These are phyloP conservation scores for Moniliophthora roreri DNA, from an alignment of 1,284 basidiomycete genomes.

Conservation along the genomic window DNA sequence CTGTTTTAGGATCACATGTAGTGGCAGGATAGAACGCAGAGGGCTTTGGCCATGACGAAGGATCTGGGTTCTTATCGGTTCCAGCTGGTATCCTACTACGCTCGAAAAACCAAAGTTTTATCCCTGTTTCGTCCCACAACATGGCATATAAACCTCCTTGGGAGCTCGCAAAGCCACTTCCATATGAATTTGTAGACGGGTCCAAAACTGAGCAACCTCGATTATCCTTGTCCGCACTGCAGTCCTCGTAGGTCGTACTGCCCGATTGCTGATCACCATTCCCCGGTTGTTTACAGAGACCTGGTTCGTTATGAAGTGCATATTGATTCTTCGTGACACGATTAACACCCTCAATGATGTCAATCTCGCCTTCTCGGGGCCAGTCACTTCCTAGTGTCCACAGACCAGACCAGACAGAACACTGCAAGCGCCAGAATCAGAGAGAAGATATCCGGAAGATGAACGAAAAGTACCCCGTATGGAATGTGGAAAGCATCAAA, in stretches of 20 bases:
- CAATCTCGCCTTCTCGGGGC: slow-evolving; percentile 13
- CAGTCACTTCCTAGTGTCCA: slow-evolving; percentile 14
- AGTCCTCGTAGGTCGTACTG: slow-evolving; percentile 13
- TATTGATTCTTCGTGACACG: slow-evolving; percentile 11
- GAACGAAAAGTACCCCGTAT: slow-evolving; percentile 13
- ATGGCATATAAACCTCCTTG: slow-evolving; percentile 28
- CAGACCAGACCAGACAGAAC: slow-evolving; percentile 14
- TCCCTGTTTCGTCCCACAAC: slow-evolving; percentile 54
- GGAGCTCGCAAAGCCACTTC: slow-evolving; percentile 17
- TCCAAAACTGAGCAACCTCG: slow-evolving; percentile 12
- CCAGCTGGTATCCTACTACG: slow-evolving; percentile 49
- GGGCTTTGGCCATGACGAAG: slow-evolving; percentile 54
- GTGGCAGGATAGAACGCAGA: slow-evolving; percentile 54
- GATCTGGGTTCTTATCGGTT: slow-evolving; percentile 44
- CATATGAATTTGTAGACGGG: slow-evolving; percentile 7
- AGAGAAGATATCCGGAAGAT: not conserved
- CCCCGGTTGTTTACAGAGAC: slow-evolving; percentile 14
- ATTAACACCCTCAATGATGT: slow-evolving; percentile 15
- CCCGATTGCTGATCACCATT: slow-evolving; percentile 16
- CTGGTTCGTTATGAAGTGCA: slow-evolving; percentile 12
- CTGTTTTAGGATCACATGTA: slow-evolving; percentile 33
- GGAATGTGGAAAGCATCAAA: slow-evolving; percentile 13
- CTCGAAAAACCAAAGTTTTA: slow-evolving; percentile 61
- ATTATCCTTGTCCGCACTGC: slow-evolving; percentile 10
- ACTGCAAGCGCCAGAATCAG: slow-evolving; percentile 2